Evolutionary conservation across 345 rosid genomes (phyloP).

Genomic region (Trapa bicornis): DNA sequence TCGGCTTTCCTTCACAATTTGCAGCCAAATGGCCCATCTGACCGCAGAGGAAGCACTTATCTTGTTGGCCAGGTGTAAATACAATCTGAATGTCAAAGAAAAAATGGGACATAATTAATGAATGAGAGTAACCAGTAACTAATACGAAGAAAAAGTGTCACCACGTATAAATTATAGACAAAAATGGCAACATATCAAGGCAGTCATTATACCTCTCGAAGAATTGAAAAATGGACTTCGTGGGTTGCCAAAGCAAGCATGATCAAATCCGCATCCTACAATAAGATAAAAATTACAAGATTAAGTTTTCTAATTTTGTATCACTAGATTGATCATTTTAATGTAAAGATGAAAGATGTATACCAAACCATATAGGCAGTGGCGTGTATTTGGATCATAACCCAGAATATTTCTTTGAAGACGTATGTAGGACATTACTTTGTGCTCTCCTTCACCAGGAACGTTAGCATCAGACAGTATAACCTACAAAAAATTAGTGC

Average conservation of each 20-base stretch:
- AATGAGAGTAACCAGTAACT: neutral
- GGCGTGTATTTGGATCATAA: constrained; percentile 76
- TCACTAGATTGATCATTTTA: neutral
- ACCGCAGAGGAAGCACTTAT: constrained; percentile 90
- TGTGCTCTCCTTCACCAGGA: constrained; percentile 99
- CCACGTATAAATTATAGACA: neutral
- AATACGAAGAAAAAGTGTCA: neutral
- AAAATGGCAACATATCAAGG: neutral
- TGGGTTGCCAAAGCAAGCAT: constrained; percentile 97
- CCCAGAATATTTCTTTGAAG: constrained; percentile 86
- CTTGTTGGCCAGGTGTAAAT: constrained; percentile 59
- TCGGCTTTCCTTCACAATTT: constrained; percentile 74
- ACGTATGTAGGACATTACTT: constrained; percentile 81
- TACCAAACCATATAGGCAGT: constrained; percentile 98
- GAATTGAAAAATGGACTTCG: constrained; percentile 86
- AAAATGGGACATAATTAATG: neutral
- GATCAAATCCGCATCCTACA: constrained; percentile 93
- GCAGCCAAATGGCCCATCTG: constrained; percentile 91
- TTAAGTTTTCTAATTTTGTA: neutral
- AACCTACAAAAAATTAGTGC: constrained; percentile 48
- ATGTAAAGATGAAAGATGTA: constrained; percentile 15
- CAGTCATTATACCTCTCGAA: constrained; percentile 61
- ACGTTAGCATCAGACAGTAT: constrained; percentile 96
- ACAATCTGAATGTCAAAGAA: constrained; percentile 37
- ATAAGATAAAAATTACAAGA: constrained; percentile 12